Evolutionary conservation across 495 filamentous ascomycete genomes (phyloP).

Genomic region (Xylaria intraflava): DNA sequence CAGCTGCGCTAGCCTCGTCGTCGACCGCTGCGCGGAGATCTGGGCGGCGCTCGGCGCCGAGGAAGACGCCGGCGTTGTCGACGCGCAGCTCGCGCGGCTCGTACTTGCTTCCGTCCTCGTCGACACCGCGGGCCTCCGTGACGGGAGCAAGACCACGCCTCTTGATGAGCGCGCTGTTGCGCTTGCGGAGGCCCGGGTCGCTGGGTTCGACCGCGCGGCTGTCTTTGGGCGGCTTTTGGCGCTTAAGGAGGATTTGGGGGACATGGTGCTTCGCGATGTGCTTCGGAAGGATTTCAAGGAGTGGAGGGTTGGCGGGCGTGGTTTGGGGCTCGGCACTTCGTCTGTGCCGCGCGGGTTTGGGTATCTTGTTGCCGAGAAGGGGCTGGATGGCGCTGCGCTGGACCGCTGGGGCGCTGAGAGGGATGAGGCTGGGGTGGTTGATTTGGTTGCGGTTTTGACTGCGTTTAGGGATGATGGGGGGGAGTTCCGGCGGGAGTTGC

Average conservation of each 20-base stretch:
- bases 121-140: slow-evolving; percentile 71
- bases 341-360: slow-evolving; percentile 61
- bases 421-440: slow-evolving; percentile 34
- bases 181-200: slow-evolving; percentile 50
- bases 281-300: slow-evolving; percentile 89
- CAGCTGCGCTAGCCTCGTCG: slow-evolving; percentile 75
- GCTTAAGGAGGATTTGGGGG: slow-evolving; percentile 67
- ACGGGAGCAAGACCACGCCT: slow-evolving; percentile 64
- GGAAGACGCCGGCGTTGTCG: slow-evolving; percentile 19
- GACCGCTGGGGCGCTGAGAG: slow-evolving; percentile 50
- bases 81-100: slow-evolving; percentile 62
- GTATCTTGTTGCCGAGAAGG: slow-evolving; percentile 55
- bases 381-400: slow-evolving; percentile 26
- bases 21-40: slow-evolving; percentile 49
- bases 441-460: slow-evolving; percentile 73
- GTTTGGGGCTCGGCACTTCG: slow-evolving; percentile 71
- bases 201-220: slow-evolving; percentile 43
- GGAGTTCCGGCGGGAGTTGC: slow-evolving; percentile 63
- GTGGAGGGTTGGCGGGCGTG: slow-evolving; percentile 58
- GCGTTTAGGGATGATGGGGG: slow-evolving; percentile 47
- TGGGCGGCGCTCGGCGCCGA: slow-evolving; percentile 44
- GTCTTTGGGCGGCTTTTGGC: slow-evolving; percentile 59
- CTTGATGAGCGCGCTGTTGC: slow-evolving; percentile 58
- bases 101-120: slow-evolving; percentile 75
- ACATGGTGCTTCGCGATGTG: slow-evolving; percentile 63